Evolutionary conservation across 371 early-diverging fungal genomes (phyloP).

Genomic region (Cokeromyces recurvatus): DNA sequence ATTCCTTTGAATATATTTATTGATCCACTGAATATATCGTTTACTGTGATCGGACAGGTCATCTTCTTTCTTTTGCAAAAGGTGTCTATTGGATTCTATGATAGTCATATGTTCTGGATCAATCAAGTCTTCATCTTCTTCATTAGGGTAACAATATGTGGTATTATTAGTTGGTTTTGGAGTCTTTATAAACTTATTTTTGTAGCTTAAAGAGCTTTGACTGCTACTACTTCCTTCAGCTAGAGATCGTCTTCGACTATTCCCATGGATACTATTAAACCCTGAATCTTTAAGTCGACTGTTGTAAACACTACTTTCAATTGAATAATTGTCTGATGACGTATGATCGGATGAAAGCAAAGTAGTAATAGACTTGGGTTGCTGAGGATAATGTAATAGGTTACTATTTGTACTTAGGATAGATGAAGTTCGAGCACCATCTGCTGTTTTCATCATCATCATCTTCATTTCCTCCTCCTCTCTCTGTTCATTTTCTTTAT

Average conservation of each 20-base stretch:
- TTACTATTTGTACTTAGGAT: not conserved
- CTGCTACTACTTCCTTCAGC: constrained; percentile 10
- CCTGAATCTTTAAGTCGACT: constrained; percentile 20
- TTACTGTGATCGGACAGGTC: too few species aligned
- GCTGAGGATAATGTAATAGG: too few species aligned
- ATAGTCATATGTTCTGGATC: constrained; percentile 36
- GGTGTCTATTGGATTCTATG: constrained; percentile 4
- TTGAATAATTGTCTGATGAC: constrained; percentile 6
- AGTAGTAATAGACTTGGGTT: not conserved
- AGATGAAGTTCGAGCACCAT: constrained; percentile 1
- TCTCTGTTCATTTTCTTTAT: constrained; percentile 1
- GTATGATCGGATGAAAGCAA: too few species aligned
- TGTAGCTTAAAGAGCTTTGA: not conserved
- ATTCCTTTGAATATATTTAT: constrained; percentile 28
- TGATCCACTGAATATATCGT: constrained; percentile 55
- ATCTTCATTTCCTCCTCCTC: too few species aligned
- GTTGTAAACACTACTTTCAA: not conserved
- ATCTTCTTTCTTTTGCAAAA: constrained; percentile 15
- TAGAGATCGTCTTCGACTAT: not conserved
- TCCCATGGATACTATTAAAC: constrained; percentile 13
- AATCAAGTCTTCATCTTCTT: constrained; percentile 43
- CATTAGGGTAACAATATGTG: constrained; percentile 17
- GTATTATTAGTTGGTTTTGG: too few species aligned
- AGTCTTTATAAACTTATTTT: not conserved
- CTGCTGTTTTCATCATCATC: too few species aligned